Percentiles rank a stretch among this genome's conserved stretches.
Conservation (phyloP, 192 early-diverging fungal genomes). For the Backusella tarrabulga region DNA sequence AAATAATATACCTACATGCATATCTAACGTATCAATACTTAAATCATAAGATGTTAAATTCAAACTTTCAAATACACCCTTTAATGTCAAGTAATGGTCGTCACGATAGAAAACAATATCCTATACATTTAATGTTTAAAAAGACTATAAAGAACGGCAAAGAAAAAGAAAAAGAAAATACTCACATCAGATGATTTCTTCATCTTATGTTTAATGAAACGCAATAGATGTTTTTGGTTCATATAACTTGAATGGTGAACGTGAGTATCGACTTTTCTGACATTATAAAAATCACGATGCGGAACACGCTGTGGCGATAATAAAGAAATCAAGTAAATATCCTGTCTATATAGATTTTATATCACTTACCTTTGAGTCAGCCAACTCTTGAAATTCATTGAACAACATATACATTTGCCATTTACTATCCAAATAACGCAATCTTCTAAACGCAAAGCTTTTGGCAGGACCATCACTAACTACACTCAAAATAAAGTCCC, state of each 20-base stretch:
- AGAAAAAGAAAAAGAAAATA: too few relatives aligned
- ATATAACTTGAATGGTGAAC: constrained; percentile 91
- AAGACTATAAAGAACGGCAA: too few relatives aligned
- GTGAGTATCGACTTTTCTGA: constrained; percentile 97
- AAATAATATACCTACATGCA: constrained; percentile 70
- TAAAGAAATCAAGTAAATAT: too few relatives aligned
- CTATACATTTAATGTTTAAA: too few relatives aligned
- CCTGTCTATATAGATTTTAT: too few relatives aligned
- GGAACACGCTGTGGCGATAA: too few relatives aligned
- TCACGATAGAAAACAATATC: constrained; percentile 86
- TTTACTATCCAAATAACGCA: constrained; percentile 88
- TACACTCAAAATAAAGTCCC: constrained; percentile 72
- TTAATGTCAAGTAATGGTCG: constrained; percentile 73
- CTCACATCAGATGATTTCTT: constrained; percentile 68
- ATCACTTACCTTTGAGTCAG: constrained; percentile 91
- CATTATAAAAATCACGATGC: constrained; percentile 96
- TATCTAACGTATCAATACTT: constrained; percentile 92
- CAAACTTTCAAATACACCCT: constrained; percentile 86
- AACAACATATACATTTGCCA: constrained; percentile 91
- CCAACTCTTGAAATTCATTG: constrained; percentile 93
- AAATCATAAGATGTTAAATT: constrained; percentile 92
- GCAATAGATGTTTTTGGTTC: constrained; percentile 95
- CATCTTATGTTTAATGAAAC: constrained; percentile 93
- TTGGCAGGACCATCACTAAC: constrained; percentile 82
- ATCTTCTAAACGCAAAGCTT: constrained; percentile 84